These are phyloP conservation scores for Silene noctiflora DNA, from an alignment of 179 eudicot species.

Conservation along the genomic window DNA sequence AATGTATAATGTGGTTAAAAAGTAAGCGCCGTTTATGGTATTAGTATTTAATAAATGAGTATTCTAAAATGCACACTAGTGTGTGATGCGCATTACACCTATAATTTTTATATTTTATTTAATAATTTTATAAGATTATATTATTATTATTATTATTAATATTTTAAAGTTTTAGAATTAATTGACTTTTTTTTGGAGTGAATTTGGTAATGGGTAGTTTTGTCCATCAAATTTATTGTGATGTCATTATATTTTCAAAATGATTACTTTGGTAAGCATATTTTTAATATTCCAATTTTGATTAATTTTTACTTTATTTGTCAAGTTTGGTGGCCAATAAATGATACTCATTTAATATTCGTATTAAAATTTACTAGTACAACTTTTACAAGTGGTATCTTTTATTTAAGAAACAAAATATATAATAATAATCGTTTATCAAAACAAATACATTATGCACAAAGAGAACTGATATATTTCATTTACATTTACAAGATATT, in stretches of 20 bases:
- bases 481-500: too few relatives aligned
- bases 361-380: constrained; percentile 12
- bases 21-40: constrained; percentile 53
- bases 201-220: constrained; percentile 54
- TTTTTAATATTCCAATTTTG: constrained; percentile 20
- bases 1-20: constrained; percentile 47
- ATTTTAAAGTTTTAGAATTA: constrained; percentile 8
- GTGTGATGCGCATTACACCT: constrained; percentile 46
- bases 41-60: constrained; percentile 40
- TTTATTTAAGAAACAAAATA: too few relatives aligned
- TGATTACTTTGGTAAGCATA: constrained; percentile 19
- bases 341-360: constrained; percentile 20
- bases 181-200: constrained; percentile 27
- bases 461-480: too few relatives aligned
- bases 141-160: background rate
- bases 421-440: too few relatives aligned
- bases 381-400: background rate
- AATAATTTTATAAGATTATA: background rate
- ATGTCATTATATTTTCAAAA: constrained; percentile 32
- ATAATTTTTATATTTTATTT: background rate
- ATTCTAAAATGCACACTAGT: constrained; percentile 46
- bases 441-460: background rate
- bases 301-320: constrained; percentile 14
- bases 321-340: constrained; percentile 33
- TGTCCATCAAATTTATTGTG: constrained; percentile 36